Evolutionary conservation across 176 grass and related monocot genomes (phyloP).

Genomic region (Oropetium thomaeum): DNA sequence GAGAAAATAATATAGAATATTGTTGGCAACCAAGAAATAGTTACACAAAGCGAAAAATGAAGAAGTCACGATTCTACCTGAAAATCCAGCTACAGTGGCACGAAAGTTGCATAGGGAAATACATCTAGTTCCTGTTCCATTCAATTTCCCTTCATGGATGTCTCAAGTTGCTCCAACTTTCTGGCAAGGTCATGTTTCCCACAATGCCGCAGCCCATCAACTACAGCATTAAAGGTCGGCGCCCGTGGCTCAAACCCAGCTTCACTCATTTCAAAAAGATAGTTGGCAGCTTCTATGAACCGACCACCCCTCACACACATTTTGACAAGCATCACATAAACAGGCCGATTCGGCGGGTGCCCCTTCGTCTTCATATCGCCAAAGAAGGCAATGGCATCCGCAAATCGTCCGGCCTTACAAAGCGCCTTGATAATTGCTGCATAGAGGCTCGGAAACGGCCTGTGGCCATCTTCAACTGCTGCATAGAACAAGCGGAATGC

Average conservation of each 20-base stretch:
- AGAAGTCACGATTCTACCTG: slow-evolving; percentile 9
- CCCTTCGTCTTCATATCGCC: slow-evolving; percentile 75
- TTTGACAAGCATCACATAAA: slow-evolving; percentile 95
- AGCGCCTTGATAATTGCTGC: slow-evolving; percentile 85
- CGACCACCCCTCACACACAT: slow-evolving; percentile 80
- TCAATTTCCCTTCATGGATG: slow-evolving; percentile 56
- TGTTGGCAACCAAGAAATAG: not conserved
- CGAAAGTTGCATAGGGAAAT: not conserved
- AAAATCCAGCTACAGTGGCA: not conserved
- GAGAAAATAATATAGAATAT: not conserved
- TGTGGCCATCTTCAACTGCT: slow-evolving; percentile 72
- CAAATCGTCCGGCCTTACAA: slow-evolving; percentile 71
- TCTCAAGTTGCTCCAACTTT: slow-evolving; percentile 77
- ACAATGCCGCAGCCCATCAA: slow-evolving; percentile 67
- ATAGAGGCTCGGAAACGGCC: slow-evolving; percentile 82
- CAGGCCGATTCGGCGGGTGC: slow-evolving; percentile 71
- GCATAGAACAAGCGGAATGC: slow-evolving; percentile 77
- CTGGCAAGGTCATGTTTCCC: slow-evolving; percentile 72
- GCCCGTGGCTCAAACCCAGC: slow-evolving; percentile 60
- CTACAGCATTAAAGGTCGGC: slow-evolving; percentile 65
- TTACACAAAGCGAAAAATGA: not conserved
- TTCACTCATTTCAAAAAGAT: slow-evolving; percentile 85
- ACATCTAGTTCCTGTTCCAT: not conserved
- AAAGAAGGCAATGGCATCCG: slow-evolving; percentile 78
- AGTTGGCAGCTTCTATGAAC: slow-evolving; percentile 74